Evolutionary conservation across 2,329 filamentous ascomycete species (phyloP), one percentile per base, ranked within the genome.

Genomic region (Diaporthe nobilis): DNA sequence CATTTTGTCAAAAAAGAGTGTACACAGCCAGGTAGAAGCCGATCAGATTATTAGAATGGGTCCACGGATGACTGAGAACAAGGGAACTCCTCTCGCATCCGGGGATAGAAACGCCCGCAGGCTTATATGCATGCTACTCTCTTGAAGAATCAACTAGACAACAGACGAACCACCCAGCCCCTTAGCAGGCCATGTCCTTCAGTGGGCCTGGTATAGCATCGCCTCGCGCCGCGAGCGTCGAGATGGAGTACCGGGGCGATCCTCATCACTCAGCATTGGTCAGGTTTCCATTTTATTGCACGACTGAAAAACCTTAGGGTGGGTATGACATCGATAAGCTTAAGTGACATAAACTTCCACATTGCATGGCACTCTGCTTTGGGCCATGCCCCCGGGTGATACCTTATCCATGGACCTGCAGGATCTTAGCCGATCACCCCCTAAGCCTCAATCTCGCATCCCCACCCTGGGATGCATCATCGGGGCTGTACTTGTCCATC

Each of bases 281-380:
- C 65, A 53, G 53, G 31, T 68, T 53, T 68, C 65, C 47, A 6
- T 34, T 55, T 53, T 39, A 53, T 68, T 68, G 47, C 65, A 42
- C 47, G 31, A 25, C 31, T 28, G 34, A 37, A 15, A 47, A 25
- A 53, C 22, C 10, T 13, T 7, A 28, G 4, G 10, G 47, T 39
- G 47, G 65, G 47, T 28, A 39, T 37, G n/a, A 8, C 31, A 68
- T 53, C 34, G 65, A 68, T 68, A 68, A 68, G 47, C 65, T 68
- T 68, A 68, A 53, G 65, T 68, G 47, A 53, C 65, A 68, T 68
- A 68, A 51, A 53, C 65, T 68, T 68, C 47, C 47, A 53, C 31
- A 39, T 68, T 68, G 65, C 47, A 17, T 53, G 65, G 65, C 34
- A 42, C 47, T 28, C 65, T 68, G 28, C 22, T 68, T 25, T 51